phyloP scores from a whole-genome alignment of 2,329 filamentous ascomycete species.

The Hawksworthiomyces lignivorus region DNA sequence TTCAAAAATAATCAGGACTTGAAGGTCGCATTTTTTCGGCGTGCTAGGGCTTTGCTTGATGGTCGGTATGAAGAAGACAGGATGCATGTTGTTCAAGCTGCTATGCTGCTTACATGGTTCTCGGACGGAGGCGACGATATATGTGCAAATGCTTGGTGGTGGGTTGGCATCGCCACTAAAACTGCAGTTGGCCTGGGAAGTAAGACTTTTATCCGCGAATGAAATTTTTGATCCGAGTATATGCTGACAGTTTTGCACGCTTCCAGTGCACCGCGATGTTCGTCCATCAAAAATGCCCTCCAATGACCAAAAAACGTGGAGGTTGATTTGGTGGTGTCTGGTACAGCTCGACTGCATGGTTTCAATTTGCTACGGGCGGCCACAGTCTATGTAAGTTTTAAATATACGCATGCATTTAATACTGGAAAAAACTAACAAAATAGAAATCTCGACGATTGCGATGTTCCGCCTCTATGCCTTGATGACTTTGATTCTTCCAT shows the following conservation, averaged over 20 bases:
- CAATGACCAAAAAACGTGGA: slow-evolving; percentile 1
- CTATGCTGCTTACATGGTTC: slow-evolving; percentile 1
- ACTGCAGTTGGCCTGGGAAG: slow-evolving; percentile 1
- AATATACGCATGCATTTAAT: too few species aligned
- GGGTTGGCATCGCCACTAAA: not conserved
- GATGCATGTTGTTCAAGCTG: slow-evolving; percentile 1
- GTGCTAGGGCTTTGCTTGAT: not conserved
- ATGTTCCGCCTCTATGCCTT: not conserved
- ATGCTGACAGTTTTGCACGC: not conserved
- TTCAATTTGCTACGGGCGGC: slow-evolving; percentile 1
- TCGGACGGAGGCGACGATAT: slow-evolving; percentile 4
- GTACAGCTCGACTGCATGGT: slow-evolving; percentile 5
- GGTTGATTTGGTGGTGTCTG: slow-evolving; percentile 1
- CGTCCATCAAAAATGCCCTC: not conserved
- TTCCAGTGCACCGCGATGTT: not conserved
- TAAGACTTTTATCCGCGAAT: not conserved
- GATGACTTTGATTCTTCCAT: not conserved
- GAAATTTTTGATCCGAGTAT: too few species aligned
- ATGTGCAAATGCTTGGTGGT: slow-evolving; percentile 5
- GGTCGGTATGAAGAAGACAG: slow-evolving; percentile 3
- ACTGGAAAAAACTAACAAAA: not conserved
- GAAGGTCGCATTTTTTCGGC: slow-evolving; percentile 9
- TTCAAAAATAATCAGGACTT: slow-evolving; percentile 3
- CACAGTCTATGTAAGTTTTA: slow-evolving; percentile 1
- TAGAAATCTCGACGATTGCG: slow-evolving; percentile 1